phyloP scores from a whole-genome alignment of 192 early-diverging fungal genomes.

The Thamnidium elegans region DNA sequence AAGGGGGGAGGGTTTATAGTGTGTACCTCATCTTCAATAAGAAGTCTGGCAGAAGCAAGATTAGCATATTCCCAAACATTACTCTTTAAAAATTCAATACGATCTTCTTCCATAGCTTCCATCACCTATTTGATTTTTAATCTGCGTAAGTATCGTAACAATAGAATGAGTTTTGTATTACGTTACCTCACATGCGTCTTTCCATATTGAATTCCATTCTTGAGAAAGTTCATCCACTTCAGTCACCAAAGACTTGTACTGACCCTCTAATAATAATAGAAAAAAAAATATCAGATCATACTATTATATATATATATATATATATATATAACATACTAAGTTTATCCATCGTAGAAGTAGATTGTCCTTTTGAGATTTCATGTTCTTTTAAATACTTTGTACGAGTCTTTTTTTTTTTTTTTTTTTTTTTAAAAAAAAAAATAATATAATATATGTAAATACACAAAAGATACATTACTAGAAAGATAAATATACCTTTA shows the following conservation, averaged over 20 bases:
- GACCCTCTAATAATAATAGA: constrained; percentile 8
- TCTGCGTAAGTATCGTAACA: neutral
- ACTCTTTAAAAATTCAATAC: constrained; percentile 22
- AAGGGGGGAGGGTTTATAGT: too few relatives aligned
- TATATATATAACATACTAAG: neutral
- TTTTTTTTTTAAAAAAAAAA: neutral
- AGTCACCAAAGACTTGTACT: constrained; percentile 14
- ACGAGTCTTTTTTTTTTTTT: constrained; percentile 1
- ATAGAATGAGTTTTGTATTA: neutral
- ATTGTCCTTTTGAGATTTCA: neutral
- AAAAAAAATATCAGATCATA: neutral
- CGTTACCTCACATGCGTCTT: constrained; percentile 20
- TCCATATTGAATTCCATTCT: constrained; percentile 24
- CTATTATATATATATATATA: constrained; percentile 2
- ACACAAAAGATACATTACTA: neutral
- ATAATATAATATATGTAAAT: too few relatives aligned
- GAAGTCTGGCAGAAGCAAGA: constrained; percentile 16
- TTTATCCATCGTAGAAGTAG: neutral
- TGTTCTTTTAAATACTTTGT: constrained; percentile 2
- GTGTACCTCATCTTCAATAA: constrained; percentile 24
- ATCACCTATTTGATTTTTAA: constrained; percentile 3
- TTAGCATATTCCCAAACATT: constrained; percentile 29
- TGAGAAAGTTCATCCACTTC: constrained; percentile 18
- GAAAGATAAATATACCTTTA: constrained; percentile 6
- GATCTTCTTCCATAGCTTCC: constrained; percentile 24